Base-by-base conservation (phyloP, 2,329 filamentous ascomycete genomes). In the Penicillium italicum region DNA sequence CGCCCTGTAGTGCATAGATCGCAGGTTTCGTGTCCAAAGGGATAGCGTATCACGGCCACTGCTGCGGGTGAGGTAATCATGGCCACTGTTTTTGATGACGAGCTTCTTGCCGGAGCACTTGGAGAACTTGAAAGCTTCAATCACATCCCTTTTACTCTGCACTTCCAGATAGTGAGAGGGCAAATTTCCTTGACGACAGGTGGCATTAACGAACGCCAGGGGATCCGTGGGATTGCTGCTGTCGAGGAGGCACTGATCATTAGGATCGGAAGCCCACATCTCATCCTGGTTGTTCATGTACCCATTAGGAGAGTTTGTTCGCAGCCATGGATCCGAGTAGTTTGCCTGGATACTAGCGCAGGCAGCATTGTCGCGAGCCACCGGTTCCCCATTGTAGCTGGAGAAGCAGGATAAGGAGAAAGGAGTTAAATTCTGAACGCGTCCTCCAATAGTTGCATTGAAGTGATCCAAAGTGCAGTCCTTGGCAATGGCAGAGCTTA, bases 21-120 rank as follows among this genome's bases (percentile, higher is more conserved):
- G 61, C 24, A 73, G 46, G 3, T 63, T 63, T 42, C 67, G 69
- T 4, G 66, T 64, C 69, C 70, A 71, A 9, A 73, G 62, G 11
- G 64, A 55, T 3, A 74, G 56, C 0, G 66, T 60, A 4, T 64
- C 66, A 16, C 67, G 65, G 5, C 62, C 63, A 56, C 66, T 72
- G 37, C 64, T 71, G 30, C 70, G 66, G 8, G 64, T 66, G 56
- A 71, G 63, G 48, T 67, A 73, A 40, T 73, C 71, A 50, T 74
- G 70, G 4, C 71, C 71, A 38, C 62, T 70, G 42, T 72, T 73
- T 56, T 72, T 70, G 49, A 74, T 65, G 11, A 45, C 49, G 3
- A 65, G 31, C 14, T 45, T 55, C 16, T 49, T 52, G 20, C 57
- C 54, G 1, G 54, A 56, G 41, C 43, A 53, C 46, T 40, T 38